Base-by-base conservation (phyloP, 345 rosid genomes). In the Nasturtium officinale region DNA sequence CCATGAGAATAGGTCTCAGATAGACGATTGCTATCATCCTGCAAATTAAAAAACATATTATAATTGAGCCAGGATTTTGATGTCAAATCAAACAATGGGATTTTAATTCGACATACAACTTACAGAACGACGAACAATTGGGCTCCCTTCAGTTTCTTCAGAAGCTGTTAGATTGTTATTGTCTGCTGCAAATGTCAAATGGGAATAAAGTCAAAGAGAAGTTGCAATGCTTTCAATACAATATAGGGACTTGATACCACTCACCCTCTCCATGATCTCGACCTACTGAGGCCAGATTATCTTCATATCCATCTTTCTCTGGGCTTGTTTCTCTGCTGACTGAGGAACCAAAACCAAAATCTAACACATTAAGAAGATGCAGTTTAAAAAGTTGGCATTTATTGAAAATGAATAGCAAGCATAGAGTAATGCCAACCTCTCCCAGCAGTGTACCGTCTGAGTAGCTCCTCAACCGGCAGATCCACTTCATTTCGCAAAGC, bases 61-160 rank as follows among this genome's bases (percentile, higher is more conserved):
- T 72, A 79, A 64, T 86, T 84, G 87, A 83, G 80, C 75, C 61
- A 67, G 70, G 69, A 76, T 80, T 77, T 70, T 68, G 69, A 68
- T 79, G 48, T 37, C 42, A 67, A 83, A 82, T 74, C 72, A 61
- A 79, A 78, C 55, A 84, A 79, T 50, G 57, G 80, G 82, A 78
- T 85, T 82, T 78, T 35, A 69, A 85, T 81, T 90, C 92, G 91
- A 96, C 98, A 90, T 96, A 96, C 99, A 96, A 96, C 99, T 96
- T 96, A 96, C 98, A 96, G 89, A 89, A 92, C 96, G 94, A 79
- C 97, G 95, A 90, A 81, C 85, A 86, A 65, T 82, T 53, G 79
- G 73, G 81, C 82, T 78, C 61, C 71, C 54, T 62, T 80, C 88
- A 47, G 73, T 65, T 75, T 81, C 76, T 77, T 66, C 68, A 43